These are phyloP conservation scores for Nyssa sinensis DNA, from an alignment of 148 eudicot species.

Conservation along the genomic window DNA sequence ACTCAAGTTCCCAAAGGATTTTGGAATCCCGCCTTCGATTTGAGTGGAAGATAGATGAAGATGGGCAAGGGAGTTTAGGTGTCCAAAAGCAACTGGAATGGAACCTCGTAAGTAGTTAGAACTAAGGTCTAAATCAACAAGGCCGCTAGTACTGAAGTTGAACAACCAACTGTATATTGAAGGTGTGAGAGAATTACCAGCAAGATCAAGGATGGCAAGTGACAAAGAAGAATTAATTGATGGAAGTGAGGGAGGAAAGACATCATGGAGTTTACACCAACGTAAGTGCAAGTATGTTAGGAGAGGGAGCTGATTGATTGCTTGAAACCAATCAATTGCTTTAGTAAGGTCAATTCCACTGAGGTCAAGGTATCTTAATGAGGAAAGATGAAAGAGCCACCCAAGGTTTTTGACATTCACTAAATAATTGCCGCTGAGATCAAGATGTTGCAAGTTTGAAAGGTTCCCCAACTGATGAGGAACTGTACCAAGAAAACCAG, in stretches of 20 bases:
- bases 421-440: neutral
- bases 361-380: conserved; percentile 11
- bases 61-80: conserved; percentile 8
- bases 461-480: conserved; percentile 10
- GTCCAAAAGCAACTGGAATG: conserved; percentile 16
- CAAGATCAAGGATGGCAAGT: conserved; percentile 13
- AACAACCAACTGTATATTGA: conserved; percentile 26
- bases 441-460: conserved; percentile 5
- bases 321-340: conserved; percentile 7
- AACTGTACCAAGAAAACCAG: conserved; percentile 2
- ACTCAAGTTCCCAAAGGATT: neutral
- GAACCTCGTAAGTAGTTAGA: conserved; percentile 7
- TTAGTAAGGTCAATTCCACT: neutral
- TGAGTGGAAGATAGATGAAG: conserved; percentile 9
- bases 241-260: neutral
- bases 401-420: neutral
- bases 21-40: conserved; percentile 12
- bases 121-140: conserved; percentile 22
- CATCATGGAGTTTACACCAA: conserved; percentile 1
- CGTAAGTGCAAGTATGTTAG: conserved; percentile 18
- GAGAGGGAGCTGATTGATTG: conserved; percentile 15
- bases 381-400: conserved; percentile 21
- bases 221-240: conserved; percentile 11
- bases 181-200: conserved; percentile 3
- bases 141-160: conserved; percentile 22